Conservation (phyloP, 257 asterid genomes). For the Primulina eburnea region DNA sequence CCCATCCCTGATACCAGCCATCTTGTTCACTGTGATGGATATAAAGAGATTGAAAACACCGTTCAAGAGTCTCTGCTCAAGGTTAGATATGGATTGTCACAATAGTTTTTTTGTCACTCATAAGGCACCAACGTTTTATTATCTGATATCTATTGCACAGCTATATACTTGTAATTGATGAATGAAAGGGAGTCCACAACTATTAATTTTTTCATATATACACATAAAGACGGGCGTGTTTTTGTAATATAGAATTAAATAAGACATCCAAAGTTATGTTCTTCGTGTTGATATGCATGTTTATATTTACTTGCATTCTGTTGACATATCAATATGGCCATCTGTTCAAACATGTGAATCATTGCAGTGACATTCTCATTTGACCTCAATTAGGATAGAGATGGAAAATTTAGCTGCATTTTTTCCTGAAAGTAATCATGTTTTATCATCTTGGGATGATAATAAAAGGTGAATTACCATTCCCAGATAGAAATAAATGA, state of each 20-base stretch:
- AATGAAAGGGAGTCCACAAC: neutral
- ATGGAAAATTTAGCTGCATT: slow-evolving; percentile 13
- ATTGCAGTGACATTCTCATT: neutral
- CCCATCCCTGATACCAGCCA: slow-evolving; percentile 52
- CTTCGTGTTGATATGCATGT: neutral
- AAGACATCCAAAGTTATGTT: neutral
- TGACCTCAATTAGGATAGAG: neutral
- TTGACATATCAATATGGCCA: slow-evolving; percentile 4
- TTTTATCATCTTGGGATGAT: slow-evolving; percentile 11
- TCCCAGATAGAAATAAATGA: slow-evolving; percentile 70
- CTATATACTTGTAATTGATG: slow-evolving; percentile 7
- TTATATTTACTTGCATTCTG: neutral
- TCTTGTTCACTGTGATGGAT: slow-evolving; percentile 30
- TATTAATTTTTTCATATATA: slow-evolving; percentile 2
- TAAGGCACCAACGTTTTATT: slow-evolving; percentile 16
- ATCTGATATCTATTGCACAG: slow-evolving; percentile 13
- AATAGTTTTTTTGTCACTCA: slow-evolving; percentile 18
- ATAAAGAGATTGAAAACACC: slow-evolving; percentile 53
- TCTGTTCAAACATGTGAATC: slow-evolving; percentile 15
- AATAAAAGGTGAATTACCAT: slow-evolving; percentile 26
- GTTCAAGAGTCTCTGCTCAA: slow-evolving; percentile 66
- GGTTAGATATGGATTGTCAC: slow-evolving; percentile 42
- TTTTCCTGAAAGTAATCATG: neutral
- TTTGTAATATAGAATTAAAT: neutral
- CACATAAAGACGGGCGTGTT: neutral